Evolutionary conservation across 106 monocot genomes (phyloP), one percentile per base, ranked within the genome.

Genomic region (Iris macrosiphon): DNA sequence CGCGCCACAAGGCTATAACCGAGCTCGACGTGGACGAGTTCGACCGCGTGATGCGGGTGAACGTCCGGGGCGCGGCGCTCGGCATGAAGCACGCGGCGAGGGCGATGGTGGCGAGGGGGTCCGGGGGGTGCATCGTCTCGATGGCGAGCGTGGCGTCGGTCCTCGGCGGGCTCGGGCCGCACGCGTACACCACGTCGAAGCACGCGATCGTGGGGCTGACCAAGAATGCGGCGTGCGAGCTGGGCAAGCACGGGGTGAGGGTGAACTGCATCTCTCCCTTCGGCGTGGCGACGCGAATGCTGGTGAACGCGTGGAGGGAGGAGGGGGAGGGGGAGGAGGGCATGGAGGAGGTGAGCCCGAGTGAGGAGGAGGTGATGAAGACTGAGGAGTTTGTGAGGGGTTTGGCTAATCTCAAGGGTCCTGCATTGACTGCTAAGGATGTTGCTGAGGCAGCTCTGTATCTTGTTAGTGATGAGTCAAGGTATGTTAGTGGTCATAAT

Each of bases 401-500:
- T 6, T 18, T 71, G 38, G 78, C 59, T 0, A 70, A 63, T 39
- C 67, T 82, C 9, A 73, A 69, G 19, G 82, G 72, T 0, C n/a
- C 35, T 0, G 65, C 64, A 3, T 40, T 82, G 38, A 74, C 30
- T 31, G 46, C 70, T 11, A 54, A 20, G 11, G 78, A 83, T 32
- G 26, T 78, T 2, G 83, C 83, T 14, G 71, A 74, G 23, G 78
- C 78, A 2, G 83, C 63, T 9, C 52, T 83, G 21, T 83, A 66
- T 59, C 70, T 83, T 26, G 83, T 74, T 0, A 67, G 77, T 48
- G 78, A 78, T 25, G 83, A 83, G 38, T 54, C 78, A 10, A 63
- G 31, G 65, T 83, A 78, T 49, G 59, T 83, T 0, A 83, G 67
- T 57, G 83, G 83, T 18, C 83, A 83, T 37, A 83, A 83, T 51